Conservation (phyloP, 441 rosid species). For the Syzygium malaccense region DNA sequence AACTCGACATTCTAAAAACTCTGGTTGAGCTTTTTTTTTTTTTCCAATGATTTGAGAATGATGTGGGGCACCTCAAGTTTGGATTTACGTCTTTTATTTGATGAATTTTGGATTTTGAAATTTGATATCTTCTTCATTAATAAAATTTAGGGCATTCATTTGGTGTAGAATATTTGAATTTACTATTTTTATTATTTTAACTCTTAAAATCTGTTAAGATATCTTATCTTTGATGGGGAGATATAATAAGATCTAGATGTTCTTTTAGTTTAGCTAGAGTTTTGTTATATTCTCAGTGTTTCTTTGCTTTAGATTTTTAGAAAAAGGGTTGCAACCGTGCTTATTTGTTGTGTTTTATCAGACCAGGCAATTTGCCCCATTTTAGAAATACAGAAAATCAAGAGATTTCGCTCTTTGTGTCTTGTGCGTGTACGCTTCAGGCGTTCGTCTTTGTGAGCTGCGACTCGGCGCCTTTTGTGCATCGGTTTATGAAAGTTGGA, state of each 20-base stretch:
- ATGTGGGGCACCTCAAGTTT: neutral
- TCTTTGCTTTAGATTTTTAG: neutral
- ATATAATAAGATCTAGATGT: neutral
- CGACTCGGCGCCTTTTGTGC: neutral
- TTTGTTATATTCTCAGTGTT: neutral
- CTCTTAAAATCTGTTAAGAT: neutral
- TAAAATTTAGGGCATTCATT: neutral
- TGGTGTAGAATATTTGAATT: neutral
- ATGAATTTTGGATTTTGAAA: neutral
- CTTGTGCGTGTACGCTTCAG: neutral
- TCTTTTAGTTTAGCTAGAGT: neutral
- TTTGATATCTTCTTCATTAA: neutral
- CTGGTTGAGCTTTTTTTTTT: neutral
- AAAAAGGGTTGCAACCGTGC: neutral
- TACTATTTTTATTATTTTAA: neutral
- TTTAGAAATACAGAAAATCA: neutral
- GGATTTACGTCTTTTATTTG: neutral
- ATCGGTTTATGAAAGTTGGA: neutral
- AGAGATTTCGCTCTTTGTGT: neutral
- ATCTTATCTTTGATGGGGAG: neutral
- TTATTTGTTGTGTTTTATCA: neutral
- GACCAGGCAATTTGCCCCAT: neutral
- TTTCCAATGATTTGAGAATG: neutral
- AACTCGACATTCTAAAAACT: neutral
- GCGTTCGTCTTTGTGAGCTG: neutral